These are phyloP conservation scores for Rhytidhysteron rufulum DNA, from an alignment of 2,329 filamentous ascomycete species.

Conservation along the genomic window DNA sequence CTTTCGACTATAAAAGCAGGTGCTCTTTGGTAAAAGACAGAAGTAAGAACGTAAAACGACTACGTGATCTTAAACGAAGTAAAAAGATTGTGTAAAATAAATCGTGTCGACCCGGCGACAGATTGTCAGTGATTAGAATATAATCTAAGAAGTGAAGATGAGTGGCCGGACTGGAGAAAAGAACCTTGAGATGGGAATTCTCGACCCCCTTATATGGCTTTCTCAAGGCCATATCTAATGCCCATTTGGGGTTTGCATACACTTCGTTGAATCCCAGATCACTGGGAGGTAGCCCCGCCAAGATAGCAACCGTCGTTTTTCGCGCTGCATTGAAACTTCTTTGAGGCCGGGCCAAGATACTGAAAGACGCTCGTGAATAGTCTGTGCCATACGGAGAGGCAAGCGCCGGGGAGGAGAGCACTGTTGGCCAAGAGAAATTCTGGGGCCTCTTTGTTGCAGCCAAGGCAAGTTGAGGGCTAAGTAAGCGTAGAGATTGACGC, in stretches of 20 bases:
- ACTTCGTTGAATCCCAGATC: constrained; percentile 3
- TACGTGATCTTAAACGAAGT: constrained; percentile 15
- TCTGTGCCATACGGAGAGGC: not conserved
- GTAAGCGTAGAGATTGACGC: not conserved
- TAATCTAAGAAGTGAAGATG: constrained; percentile 29
- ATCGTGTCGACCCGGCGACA: constrained; percentile 34
- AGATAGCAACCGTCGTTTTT: constrained; percentile 28
- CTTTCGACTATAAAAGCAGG: constrained; percentile 14
- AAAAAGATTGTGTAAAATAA: constrained; percentile 18
- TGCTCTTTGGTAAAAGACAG: constrained; percentile 11
- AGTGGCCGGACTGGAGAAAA: constrained; percentile 35
- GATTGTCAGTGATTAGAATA: constrained; percentile 18
- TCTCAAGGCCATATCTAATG: constrained; percentile 2
- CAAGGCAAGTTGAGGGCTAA: not conserved
- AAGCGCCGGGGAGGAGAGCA: not conserved
- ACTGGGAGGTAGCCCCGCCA: constrained; percentile 20
- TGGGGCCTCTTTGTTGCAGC: not conserved
- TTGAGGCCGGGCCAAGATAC: constrained; percentile 33
- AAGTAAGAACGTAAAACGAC: constrained; percentile 9
- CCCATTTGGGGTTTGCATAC: constrained; percentile 6
- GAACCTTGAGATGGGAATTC: constrained; percentile 16
- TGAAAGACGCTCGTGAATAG: not conserved
- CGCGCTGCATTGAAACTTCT: constrained; percentile 35
- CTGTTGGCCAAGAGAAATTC: not conserved
- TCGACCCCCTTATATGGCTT: constrained; percentile 23